These are phyloP conservation scores for Anaeramoeba ignava DNA, from an alignment of 78 protist species.

Conservation along the genomic window DNA sequence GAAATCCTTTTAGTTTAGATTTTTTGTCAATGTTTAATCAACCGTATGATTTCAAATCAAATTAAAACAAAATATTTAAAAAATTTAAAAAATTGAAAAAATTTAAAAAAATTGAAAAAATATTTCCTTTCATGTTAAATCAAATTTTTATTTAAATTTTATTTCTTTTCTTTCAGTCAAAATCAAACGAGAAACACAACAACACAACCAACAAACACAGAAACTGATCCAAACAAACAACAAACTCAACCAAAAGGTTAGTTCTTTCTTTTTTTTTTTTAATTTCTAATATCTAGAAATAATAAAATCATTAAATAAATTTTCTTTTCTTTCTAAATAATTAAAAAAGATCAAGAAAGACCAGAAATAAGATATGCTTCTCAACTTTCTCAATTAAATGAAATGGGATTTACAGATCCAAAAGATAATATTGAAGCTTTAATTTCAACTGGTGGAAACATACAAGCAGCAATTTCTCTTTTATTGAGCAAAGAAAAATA, in stretches of 20 bases:
- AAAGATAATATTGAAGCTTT: slow-evolving; percentile 40
- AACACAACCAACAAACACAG: too few species aligned
- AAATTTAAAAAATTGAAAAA: background rate
- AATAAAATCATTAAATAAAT: background rate
- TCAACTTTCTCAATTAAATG: slow-evolving; percentile 47
- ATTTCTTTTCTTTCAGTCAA: too few species aligned
- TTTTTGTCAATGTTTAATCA: background rate
- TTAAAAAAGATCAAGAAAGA: slow-evolving; percentile 2
- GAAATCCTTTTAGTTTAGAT: background rate
- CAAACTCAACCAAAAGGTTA: background rate
- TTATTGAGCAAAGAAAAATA: too few species aligned
- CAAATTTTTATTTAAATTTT: too few species aligned
- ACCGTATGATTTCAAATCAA: background rate
- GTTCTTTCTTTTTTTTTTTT: background rate
- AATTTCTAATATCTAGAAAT: background rate
- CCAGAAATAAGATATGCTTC: slow-evolving; percentile 28
- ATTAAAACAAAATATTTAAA: slow-evolving; percentile 6
- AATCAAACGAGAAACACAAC: too few species aligned
- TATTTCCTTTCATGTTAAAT: too few species aligned
- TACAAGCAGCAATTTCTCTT: slow-evolving; percentile 8
- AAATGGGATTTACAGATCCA: slow-evolving; percentile 61
- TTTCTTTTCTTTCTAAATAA: background rate
- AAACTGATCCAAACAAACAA: background rate
- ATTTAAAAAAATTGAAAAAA: too few species aligned
- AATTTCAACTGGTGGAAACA: slow-evolving; percentile 9